Evolutionary conservation across 2,329 filamentous ascomycete species (phyloP).

Genomic region (Neofusicoccum kwambonambiense): DNA sequence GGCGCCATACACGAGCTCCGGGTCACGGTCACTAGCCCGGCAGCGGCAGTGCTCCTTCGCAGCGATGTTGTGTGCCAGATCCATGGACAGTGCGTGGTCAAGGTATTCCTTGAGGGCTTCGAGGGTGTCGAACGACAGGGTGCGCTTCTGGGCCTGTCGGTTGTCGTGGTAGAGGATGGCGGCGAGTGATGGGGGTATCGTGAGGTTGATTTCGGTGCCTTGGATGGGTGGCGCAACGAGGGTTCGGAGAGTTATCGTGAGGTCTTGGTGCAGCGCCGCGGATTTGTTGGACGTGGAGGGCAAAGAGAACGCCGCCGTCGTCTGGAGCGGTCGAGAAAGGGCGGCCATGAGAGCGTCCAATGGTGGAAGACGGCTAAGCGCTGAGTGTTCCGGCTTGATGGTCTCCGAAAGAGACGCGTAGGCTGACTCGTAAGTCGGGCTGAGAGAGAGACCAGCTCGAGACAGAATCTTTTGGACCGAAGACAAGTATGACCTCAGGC

Average conservation of each 20-base stretch:
- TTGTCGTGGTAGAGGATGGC: constrained; percentile 30
- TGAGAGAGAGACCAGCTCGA: constrained; percentile 31
- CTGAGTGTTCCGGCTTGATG: constrained; percentile 24
- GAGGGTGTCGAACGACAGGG: constrained; percentile 7
- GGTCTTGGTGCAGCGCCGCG: constrained; percentile 22
- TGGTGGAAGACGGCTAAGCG: constrained; percentile 18
- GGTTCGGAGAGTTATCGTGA: constrained; percentile 32
- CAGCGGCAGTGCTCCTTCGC: neutral
- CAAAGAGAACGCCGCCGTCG: constrained; percentile 29
- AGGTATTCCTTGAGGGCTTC: constrained; percentile 10
- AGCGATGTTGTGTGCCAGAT: neutral
- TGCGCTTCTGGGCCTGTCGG: neutral
- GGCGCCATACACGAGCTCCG: neutral
- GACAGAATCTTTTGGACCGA: constrained; percentile 24
- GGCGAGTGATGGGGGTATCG: constrained; percentile 30
- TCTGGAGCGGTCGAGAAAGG: constrained; percentile 30
- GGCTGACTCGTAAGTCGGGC: constrained; percentile 24
- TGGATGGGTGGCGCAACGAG: constrained; percentile 34
- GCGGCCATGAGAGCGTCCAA: constrained; percentile 22
- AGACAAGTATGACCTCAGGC: constrained; percentile 36
- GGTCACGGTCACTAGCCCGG: neutral
- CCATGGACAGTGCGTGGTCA: constrained; percentile 7
- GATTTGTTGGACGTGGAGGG: constrained; percentile 27
- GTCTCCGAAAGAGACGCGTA: constrained; percentile 3
- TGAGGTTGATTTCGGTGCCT: constrained; percentile 35